Evolutionary conservation across 1,139 yeast genomes (phyloP).

Genomic region (Scheffersomyces insectosa): DNA sequence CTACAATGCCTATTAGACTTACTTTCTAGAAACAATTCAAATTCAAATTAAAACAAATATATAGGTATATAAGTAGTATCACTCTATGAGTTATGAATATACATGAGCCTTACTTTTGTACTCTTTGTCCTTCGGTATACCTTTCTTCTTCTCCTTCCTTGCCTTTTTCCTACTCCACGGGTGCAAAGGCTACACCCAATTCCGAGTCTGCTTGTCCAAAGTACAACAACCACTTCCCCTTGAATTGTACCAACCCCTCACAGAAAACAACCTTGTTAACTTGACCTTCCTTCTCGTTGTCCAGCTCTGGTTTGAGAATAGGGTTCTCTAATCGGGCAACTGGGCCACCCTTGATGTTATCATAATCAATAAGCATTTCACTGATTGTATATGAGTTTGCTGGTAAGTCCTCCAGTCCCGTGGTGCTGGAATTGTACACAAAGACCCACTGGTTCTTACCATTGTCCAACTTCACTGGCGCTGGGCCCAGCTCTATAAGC

Average conservation of each 20-base stretch:
- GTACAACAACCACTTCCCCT: slow-evolving; percentile 45
- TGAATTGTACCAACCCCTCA: slow-evolving; percentile 46
- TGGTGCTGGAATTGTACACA: slow-evolving; percentile 43
- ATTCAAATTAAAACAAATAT: no score
- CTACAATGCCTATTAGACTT: no score
- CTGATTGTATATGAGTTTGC: slow-evolving; percentile 38
- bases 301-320: slow-evolving; percentile 34
- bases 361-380: slow-evolving; percentile 47
- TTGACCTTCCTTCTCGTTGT: slow-evolving; percentile 43
- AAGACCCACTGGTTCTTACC: slow-evolving; percentile 38
- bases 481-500: slow-evolving; percentile 47
- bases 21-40: no score
- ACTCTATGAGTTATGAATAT: no score
- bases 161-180: slow-evolving; percentile 7
- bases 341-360: slow-evolving; percentile 36
- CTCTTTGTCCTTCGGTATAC: no score
- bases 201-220: slow-evolving; percentile 49
- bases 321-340: slow-evolving; percentile 42
- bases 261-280: slow-evolving; percentile 47
- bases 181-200: slow-evolving; percentile 44
- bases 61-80: no score
- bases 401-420: slow-evolving; percentile 33
- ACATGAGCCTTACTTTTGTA: no score
- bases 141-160: no score
- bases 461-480: slow-evolving; percentile 38